Conservation (phyloP, 805 yeast genomes). For the Kodamaea hsintzibuensis region DNA sequence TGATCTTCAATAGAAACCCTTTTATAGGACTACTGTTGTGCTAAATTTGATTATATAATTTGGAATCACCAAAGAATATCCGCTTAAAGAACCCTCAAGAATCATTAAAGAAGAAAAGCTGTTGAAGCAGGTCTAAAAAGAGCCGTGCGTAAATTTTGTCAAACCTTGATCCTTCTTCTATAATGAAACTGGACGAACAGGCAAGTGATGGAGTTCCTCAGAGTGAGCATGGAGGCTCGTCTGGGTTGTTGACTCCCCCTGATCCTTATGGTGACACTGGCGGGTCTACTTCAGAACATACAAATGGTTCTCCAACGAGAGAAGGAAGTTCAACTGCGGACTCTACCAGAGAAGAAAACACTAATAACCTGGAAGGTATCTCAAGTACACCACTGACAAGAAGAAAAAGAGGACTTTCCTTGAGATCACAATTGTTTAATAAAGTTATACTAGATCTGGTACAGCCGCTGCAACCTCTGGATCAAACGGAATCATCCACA, state of each 20-base stretch:
- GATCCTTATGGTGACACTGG: not conserved
- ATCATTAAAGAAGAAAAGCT: not conserved
- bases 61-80: too few species aligned
- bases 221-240: not conserved
- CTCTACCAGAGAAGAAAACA: not conserved
- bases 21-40: too few species aligned
- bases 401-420: conserved; percentile 64
- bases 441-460: conserved; percentile 23
- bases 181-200: not conserved
- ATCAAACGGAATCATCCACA: conserved; percentile 6
- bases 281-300: not conserved
- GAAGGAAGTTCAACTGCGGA: not conserved
- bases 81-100: not conserved
- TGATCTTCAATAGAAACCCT: too few species aligned
- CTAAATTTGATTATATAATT: too few species aligned
- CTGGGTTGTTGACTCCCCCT: not conserved
- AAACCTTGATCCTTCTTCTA: not conserved
- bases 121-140: not conserved
- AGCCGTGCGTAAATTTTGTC: not conserved
- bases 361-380: not conserved
- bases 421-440: conserved; percentile 65
- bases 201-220: not conserved
- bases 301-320: not conserved
- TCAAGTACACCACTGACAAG: conserved; percentile 22
- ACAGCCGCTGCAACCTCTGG: not conserved